These are phyloP conservation scores for Trypanosoma cruzi DNA, from an alignment of 208 protist species.

Conservation along the genomic window DNA sequence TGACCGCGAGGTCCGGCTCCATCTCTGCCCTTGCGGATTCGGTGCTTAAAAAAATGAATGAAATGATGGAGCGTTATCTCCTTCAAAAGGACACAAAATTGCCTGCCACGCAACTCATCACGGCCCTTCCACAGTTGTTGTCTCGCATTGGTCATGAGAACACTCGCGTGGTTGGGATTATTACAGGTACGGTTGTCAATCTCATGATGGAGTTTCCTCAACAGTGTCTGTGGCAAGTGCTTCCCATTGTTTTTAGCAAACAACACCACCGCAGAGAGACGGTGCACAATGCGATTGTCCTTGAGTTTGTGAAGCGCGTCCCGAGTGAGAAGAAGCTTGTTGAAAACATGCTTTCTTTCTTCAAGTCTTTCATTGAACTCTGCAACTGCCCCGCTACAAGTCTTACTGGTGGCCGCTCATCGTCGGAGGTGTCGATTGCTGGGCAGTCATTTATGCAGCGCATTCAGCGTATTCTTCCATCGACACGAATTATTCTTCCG, in stretches of 20 bases:
- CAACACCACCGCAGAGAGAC: conserved; percentile 38
- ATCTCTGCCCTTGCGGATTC: conserved; percentile 25
- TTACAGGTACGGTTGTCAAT: conserved; percentile 61
- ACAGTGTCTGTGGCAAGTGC: conserved; percentile 88
- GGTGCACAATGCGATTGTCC: conserved; percentile 51
- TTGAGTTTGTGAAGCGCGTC: conserved; percentile 38
- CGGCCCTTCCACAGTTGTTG: conserved; percentile 86
- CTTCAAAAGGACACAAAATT: conserved; percentile 36
- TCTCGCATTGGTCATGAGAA: conserved; percentile 88
- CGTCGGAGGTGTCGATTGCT: conserved; percentile 36
- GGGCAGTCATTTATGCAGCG: conserved; percentile 61
- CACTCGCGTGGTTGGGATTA: conserved; percentile 42
- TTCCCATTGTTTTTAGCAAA: conserved; percentile 77
- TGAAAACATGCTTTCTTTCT: conserved; percentile 51
- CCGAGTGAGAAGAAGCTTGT: conserved; percentile 38
- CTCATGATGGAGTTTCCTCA: conserved; percentile 82
- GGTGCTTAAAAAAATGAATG: conserved; percentile 31
- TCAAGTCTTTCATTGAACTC: conserved; percentile 73
- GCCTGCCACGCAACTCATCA: conserved; percentile 59
- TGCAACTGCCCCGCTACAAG: conserved; percentile 59
- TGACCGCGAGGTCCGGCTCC: conserved; percentile 19
- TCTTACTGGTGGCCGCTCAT: conserved; percentile 34
- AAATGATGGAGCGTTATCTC: conserved; percentile 29
- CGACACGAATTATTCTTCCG: conserved; percentile 63
- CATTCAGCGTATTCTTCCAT: conserved; percentile 47